Base-by-base conservation (phyloP, 1,284 basidiomycete genomes). In the Cystobasidium pallidum region DNA sequence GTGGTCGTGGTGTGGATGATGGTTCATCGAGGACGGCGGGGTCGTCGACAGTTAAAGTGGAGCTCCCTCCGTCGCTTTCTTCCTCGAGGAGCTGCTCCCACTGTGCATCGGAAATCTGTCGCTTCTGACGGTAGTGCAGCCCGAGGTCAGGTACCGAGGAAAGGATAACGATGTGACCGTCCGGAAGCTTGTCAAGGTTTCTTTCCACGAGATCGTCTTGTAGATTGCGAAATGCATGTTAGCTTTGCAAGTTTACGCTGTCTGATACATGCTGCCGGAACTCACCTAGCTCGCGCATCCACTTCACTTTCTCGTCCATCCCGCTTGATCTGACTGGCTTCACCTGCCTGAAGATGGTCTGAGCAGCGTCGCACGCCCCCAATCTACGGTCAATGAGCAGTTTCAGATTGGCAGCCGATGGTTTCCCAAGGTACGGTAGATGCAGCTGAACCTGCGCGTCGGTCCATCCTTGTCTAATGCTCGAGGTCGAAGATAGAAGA, bases 91-190 rank as follows among this genome's bases (percentile, higher is more conserved):
- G 49, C 24, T 63, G 45, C 36, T 71, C 68, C 68, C 68, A 71
- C 13, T 71, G 61, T 39, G n/a, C 51, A 51, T 71, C 68, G 26
- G 57, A 39, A 26, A 71, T 63, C 61, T 71, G 68, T 21, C 68
- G 59, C 43, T 71, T 71, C 36, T 55, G 45, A 28, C 68, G 34
- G 30, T 64, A 71, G 39, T 71, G 68, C 34, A 34, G 17, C 2
- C 68, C 68, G 3, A 71, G 61, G 39, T 71, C 68, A 34, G 59
- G 45, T 4, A 71, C 68, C 19, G 68, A 71, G 34, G 68, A 71
- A 15, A 71, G 34, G 26, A 71, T 43, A 10, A 71, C 61, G 17
- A 64, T 64, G 34, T 26, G 36, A 15, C 41, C 4, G 30, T 57
- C 28, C 4, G 68, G 49, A 30, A 71, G 61, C 51, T 47, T 41